phyloP scores from a whole-genome alignment of 2,329 filamentous ascomycete species.

The Aspergillus bombycis region DNA sequence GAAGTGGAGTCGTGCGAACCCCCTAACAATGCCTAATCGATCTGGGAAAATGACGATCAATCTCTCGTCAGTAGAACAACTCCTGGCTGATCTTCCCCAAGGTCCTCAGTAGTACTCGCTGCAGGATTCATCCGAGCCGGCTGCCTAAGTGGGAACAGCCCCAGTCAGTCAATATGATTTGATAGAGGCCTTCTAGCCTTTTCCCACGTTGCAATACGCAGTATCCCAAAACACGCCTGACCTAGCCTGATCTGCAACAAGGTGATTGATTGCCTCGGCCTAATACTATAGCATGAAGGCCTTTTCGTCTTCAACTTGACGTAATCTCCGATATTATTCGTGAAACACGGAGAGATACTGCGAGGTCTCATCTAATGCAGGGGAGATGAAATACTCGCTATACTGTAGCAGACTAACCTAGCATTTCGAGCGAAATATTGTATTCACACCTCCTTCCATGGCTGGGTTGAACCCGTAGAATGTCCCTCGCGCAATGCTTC shows the following conservation, averaged over 20 bases:
- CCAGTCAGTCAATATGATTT: conserved; percentile 1
- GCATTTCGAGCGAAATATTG: neutral
- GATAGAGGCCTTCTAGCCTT: neutral
- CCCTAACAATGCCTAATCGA: conserved; percentile 8
- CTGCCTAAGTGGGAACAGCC: neutral
- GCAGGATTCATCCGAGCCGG: neutral
- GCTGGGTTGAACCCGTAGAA: neutral
- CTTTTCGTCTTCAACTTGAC: neutral
- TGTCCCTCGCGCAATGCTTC: neutral
- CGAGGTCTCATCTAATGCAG: neutral
- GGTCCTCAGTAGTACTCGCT: conserved; percentile 3
- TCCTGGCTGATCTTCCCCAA: conserved; percentile 11
- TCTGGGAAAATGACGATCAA: conserved; percentile 12
- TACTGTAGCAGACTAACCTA: neutral
- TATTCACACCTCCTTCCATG: neutral
- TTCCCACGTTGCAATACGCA: neutral
- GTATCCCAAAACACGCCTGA: conserved; percentile 1
- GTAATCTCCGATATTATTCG: neutral
- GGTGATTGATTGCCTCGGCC: neutral
- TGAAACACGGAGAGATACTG: neutral
- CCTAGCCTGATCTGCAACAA: neutral
- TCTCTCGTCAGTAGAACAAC: conserved; percentile 1
- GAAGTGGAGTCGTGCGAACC: conserved; percentile 6
- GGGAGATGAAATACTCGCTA: neutral
- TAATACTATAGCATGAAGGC: neutral